Conservation (phyloP, 163 green algal genomes). For the Scenedesmus sp. region DNA sequence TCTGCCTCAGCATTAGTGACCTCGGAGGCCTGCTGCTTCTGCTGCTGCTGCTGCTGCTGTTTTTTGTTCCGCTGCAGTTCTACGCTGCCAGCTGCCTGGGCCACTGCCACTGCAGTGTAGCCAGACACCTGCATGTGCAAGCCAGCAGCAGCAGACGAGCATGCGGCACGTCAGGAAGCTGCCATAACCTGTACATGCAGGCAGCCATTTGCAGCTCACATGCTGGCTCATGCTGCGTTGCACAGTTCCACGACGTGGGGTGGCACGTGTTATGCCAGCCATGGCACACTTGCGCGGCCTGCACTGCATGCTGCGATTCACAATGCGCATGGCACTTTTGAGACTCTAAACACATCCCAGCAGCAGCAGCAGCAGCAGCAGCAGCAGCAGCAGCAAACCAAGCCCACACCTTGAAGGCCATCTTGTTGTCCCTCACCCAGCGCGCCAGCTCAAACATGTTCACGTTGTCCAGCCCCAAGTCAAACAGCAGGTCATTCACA, state of each 20-base stretch:
- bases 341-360: too few relatives aligned
- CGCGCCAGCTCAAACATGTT: conserved; percentile 92
- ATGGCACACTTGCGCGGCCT: too few relatives aligned
- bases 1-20: background rate
- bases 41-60: too few relatives aligned
- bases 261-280: too few relatives aligned
- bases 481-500: conserved; percentile 91
- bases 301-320: too few relatives aligned
- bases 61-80: background rate
- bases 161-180: background rate
- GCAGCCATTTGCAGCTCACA: too few relatives aligned
- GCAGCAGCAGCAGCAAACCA: background rate
- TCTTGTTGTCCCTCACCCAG: conserved; percentile 78
- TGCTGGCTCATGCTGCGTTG: too few relatives aligned
- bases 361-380: background rate
- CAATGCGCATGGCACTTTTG: too few relatives aligned
- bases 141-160: background rate
- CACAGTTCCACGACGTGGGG: too few relatives aligned
- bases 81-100: background rate
- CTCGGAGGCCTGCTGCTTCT: background rate
- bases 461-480: conserved; percentile 83
- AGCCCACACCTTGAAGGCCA: conserved; percentile 87
- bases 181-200: background rate
- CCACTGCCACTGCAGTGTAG: conserved; percentile 31
- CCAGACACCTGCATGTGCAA: conserved; percentile 28